A percentile compares a stretch with the other conserved stretches of the same genome.
phyloP scores from a whole-genome alignment of 495 filamentous ascomycete species.

The Tuber borchii region DNA sequence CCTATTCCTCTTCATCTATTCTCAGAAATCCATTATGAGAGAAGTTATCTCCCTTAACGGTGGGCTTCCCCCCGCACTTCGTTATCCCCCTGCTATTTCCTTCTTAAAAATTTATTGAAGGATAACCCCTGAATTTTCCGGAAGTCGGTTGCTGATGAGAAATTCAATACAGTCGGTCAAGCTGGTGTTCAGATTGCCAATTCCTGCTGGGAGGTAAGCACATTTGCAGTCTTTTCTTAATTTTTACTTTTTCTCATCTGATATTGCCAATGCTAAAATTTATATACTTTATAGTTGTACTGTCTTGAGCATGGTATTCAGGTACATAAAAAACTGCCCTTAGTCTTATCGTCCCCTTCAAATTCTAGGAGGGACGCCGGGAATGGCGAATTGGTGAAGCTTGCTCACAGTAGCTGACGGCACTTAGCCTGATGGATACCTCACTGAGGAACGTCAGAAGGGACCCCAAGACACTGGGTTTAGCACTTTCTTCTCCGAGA shows the following conservation, averaged over 20 bases:
- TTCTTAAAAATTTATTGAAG: conserved; percentile 29
- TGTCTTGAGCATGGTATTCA: conserved; percentile 99
- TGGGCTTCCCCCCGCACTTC: conserved; percentile 51
- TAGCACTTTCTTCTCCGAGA: conserved; percentile 99
- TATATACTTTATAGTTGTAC: conserved; percentile 65
- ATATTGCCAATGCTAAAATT: conserved; percentile 27
- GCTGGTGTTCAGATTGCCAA: conserved; percentile 99
- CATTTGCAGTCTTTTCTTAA: conserved; percentile 19
- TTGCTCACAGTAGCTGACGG: conserved; percentile 44
- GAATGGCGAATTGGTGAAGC: conserved; percentile 1
- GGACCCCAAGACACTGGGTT: conserved; percentile 92
- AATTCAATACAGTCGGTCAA: conserved; percentile 76
- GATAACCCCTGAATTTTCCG: conserved; percentile 27
- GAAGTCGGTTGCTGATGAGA: conserved; percentile 38
- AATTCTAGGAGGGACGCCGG: neutral
- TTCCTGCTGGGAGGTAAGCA: conserved; percentile 98
- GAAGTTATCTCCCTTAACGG: conserved; percentile 99
- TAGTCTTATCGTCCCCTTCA: neutral
- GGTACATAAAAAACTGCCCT: conserved; percentile 50
- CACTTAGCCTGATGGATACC: conserved; percentile 86
- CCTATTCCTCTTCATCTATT: conserved; percentile 17
- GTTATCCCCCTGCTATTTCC: conserved; percentile 37
- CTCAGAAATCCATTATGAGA: conserved; percentile 66
- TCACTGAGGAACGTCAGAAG: conserved; percentile 94
- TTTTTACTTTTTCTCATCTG: conserved; percentile 15